phyloP scores from a whole-genome alignment of 2,329 filamentous ascomycete genomes.

The Neoarthrinium moseri region DNA sequence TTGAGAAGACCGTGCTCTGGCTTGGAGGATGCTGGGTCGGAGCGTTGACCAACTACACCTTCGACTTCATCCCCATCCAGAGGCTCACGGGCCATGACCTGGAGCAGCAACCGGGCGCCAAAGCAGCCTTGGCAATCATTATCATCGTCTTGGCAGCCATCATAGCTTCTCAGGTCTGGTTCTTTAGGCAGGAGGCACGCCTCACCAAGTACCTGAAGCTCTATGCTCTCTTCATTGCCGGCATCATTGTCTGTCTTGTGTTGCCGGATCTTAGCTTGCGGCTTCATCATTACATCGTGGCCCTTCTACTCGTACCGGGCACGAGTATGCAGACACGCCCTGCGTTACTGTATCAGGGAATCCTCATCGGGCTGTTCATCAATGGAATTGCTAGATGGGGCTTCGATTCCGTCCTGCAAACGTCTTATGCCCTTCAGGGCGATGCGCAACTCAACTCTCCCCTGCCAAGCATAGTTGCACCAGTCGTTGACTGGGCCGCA shows the following conservation, averaged over 20 bases:
- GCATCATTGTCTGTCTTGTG: constrained; percentile 68
- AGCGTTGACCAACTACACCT: constrained; percentile 90
- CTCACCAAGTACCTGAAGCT: constrained; percentile 75
- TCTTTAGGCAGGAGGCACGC: constrained; percentile 80
- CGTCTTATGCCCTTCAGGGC: constrained; percentile 68
- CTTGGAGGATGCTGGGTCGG: constrained; percentile 89
- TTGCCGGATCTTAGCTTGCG: constrained; percentile 78
- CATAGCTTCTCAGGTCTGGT: constrained; percentile 75
- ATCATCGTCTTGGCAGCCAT: constrained; percentile 69
- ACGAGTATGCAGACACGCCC: constrained; percentile 87
- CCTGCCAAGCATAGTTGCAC: constrained; percentile 53
- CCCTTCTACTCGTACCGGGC: constrained; percentile 80
- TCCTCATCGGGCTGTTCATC: constrained; percentile 87
- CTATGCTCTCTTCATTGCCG: constrained; percentile 66
- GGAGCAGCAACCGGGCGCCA: constrained; percentile 82
- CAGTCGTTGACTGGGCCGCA: constrained; percentile 42
- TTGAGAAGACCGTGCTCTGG: constrained; percentile 90
- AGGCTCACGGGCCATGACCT: constrained; percentile 90
- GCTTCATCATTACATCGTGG: constrained; percentile 91
- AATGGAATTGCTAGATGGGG: constrained; percentile 95
- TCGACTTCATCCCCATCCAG: constrained; percentile 90
- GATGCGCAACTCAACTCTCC: constrained; percentile 62
- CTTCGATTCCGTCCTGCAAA: constrained; percentile 86
- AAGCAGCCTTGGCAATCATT: constrained; percentile 77
- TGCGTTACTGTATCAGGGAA: constrained; percentile 81